Evolutionary conservation across 805 yeast species (phyloP), one percentile per base, ranked within the genome.

Genomic region (Teunomyces kruisii): DNA sequence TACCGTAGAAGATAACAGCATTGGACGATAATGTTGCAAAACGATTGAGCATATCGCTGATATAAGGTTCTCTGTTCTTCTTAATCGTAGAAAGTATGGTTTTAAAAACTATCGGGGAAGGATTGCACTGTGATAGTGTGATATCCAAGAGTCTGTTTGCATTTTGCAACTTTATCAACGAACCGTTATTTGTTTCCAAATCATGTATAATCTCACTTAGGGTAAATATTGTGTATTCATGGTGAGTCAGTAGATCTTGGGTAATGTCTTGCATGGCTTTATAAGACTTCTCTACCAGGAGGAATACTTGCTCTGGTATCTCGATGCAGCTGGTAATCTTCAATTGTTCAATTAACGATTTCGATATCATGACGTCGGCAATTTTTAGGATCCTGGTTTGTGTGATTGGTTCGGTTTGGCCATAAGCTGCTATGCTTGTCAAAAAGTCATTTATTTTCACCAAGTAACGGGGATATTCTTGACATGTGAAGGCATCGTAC

Each of bases 401-500:
- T 5, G 14, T 22, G 6, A 35, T 12, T 24, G 10, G n/a, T n/a
- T 35, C 38, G 15, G 5, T 14, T 9, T 22, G 38, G 5, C 17
- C 28, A 10, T n/a, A 16, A 12, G n/a, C 22, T n/a, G 15, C 10
- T 12, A 22, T 9, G 12, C 9, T 19, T 35, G n/a, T 24, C 26
- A 35, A 35, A 28, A 12, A 35, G 12, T 12, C 28, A 13, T 16
- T 24, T 19, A 35, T 35, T 22, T n/a, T 35, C 12, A 7, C 17
- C 28, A 35, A 35, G 13, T 35, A 13, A 24, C 12, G 12, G 4
- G 15, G 4, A 9, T 35, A 35, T 8, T 35, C 38, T 6, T 10
- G 28, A 35, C 38, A 35, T 19, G 22, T 35, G 15, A 35, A 35
- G 12, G 38, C 38, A 35, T 35, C 38, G 28, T 35, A 35, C 3